phyloP scores from a whole-genome alignment of 2,329 filamentous ascomycete species.

The Aspergillus spinulosporus region DNA sequence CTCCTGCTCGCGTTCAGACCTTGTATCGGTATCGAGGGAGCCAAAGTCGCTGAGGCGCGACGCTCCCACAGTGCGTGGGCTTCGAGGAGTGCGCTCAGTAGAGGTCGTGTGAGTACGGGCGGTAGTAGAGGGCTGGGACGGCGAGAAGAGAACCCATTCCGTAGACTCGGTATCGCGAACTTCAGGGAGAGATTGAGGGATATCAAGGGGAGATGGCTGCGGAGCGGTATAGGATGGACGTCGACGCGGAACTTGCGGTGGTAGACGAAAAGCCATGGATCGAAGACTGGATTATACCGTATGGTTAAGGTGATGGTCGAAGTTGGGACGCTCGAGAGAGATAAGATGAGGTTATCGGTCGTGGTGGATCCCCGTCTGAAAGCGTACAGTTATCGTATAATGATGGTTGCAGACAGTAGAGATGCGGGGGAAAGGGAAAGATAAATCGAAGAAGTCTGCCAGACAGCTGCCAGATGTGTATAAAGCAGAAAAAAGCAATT shows the following conservation, averaged over 20 bases:
- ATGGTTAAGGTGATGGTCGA: slow-evolving; percentile 3
- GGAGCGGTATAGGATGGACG: slow-evolving; percentile 36
- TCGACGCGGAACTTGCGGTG: slow-evolving; percentile 38
- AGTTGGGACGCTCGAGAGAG: slow-evolving; percentile 6
- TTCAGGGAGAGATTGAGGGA: slow-evolving; percentile 32
- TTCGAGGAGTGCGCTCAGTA: slow-evolving; percentile 57
- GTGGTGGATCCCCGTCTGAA: slow-evolving; percentile 26
- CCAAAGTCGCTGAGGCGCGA: slow-evolving; percentile 79
- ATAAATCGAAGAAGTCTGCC: neutral
- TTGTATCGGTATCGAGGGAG: slow-evolving; percentile 69
- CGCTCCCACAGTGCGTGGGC: slow-evolving; percentile 62
- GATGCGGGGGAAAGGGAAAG: neutral
- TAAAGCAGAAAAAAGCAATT: slow-evolving; percentile 11
- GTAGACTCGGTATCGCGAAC: slow-evolving; percentile 68
- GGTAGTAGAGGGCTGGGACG: slow-evolving; percentile 64
- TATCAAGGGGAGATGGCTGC: slow-evolving; percentile 29
- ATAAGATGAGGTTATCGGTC: slow-evolving; percentile 21
- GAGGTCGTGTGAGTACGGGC: slow-evolving; percentile 68
- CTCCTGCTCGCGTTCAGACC: slow-evolving; percentile 49
- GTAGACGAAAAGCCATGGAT: slow-evolving; percentile 42
- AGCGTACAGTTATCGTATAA: neutral
- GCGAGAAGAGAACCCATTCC: slow-evolving; percentile 96
- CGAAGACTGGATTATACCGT: neutral
- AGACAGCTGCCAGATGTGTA: neutral
- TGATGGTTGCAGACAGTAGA: neutral